Evolutionary conservation across 768 basidiomycete species (phyloP).

Genomic region (Pisolithus tinctorius): DNA sequence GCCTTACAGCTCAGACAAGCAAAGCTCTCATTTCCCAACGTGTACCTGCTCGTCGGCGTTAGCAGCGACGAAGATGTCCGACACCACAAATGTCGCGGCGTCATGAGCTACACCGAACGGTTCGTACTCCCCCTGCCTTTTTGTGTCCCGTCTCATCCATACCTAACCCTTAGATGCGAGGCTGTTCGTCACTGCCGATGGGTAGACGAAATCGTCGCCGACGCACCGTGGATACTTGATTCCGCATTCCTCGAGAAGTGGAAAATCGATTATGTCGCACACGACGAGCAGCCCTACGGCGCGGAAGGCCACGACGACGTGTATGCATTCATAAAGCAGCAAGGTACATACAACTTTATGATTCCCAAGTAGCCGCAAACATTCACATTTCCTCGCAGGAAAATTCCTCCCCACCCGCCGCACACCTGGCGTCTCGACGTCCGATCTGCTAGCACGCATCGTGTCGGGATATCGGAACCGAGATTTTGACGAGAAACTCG

Average conservation of each 20-base stretch:
- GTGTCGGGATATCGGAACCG: constrained; percentile 79
- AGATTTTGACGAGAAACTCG: constrained; percentile 84
- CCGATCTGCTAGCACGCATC: constrained; percentile 86
- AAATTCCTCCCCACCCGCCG: constrained; percentile 93
- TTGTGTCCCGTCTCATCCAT: background rate
- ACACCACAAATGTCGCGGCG: constrained; percentile 70
- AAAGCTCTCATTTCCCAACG: constrained; percentile 85
- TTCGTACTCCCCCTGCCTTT: constrained; percentile 23
- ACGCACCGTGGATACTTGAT: constrained; percentile 87
- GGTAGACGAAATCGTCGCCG: constrained; percentile 90
- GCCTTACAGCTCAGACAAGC: constrained; percentile 95
- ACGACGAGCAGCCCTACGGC: constrained; percentile 88
- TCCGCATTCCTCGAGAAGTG: constrained; percentile 77
- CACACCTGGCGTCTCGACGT: constrained; percentile 92
- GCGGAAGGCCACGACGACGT: constrained; percentile 80
- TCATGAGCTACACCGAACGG: constrained; percentile 89
- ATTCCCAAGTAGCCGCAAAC: background rate
- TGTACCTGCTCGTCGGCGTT: constrained; percentile 91
- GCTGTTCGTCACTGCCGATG: constrained; percentile 93
- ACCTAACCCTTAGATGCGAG: constrained; percentile 53
- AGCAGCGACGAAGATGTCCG: constrained; percentile 81
- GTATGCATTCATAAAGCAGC: constrained; percentile 72
- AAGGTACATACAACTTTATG: constrained; percentile 45
- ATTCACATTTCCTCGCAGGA: constrained; percentile 39
- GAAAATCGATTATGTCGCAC: constrained; percentile 93